Evolutionary conservation across 495 filamentous ascomycete genomes (phyloP), one percentile per base, ranked within the genome.

Genomic region (Tuber borchii): DNA sequence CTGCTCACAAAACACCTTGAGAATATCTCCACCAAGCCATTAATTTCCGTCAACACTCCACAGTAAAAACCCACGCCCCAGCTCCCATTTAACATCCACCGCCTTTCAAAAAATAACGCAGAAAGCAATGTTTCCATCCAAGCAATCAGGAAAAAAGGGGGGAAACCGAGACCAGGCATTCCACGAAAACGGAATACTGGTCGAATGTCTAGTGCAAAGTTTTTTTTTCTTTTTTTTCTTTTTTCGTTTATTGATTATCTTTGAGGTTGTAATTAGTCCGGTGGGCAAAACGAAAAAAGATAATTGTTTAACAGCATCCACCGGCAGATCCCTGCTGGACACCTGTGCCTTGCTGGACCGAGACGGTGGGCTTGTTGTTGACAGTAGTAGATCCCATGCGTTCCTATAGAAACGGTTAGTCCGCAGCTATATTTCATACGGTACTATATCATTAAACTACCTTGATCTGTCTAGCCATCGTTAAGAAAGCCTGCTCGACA

Each of bases 391-490:
- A 97, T 82, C 95, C 95, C 95, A 98, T 98, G 79, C 96, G 91
- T 87, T 99, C 96, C 89, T 83, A 26, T 65, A 71, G 70, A 48
- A 42, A 45, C 37, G 42, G 73, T 79, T 65, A 83, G 80, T 46
- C 72, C 69, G 61, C 31, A 10, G 26, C 12, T 51, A 39, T 9
- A 43, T 69, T 26, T 46, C 51, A 68, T 4, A n/a, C 1, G 1
- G 37, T n/a, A 19, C 44, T 31, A 74, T 56, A 61, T 16, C 40
- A 76, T 44, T 42, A 39, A 45, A 22, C 37, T 71, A 83, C 82
- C 81, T 99, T 99, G 87, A 99, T 98, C 84, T 98, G 95, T 85
- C 95, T 92, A 73, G 95, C 95, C 95, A 99, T 99, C 82, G 95
- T 98, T 86, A 99, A 87, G 91, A 99, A 99, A 82, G 95, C 94